phyloP scores from a whole-genome alignment of 2,329 filamentous ascomycete species.

The Drechslera avenae region DNA sequence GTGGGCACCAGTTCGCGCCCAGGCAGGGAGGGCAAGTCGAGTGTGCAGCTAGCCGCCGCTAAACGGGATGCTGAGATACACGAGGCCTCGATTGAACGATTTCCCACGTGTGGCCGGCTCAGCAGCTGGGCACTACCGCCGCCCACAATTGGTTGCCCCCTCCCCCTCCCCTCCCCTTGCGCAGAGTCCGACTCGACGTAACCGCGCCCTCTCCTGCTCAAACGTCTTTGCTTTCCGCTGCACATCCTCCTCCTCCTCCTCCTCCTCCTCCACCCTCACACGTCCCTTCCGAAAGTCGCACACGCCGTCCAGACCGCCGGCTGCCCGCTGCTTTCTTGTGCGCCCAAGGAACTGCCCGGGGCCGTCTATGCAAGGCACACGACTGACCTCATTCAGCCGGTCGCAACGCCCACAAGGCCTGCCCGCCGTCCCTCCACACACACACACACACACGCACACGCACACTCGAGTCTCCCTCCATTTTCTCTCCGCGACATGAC shows the following conservation, averaged over 20 bases:
- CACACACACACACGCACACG: too few species aligned
- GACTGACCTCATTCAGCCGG: conserved; percentile 35
- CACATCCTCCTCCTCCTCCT: too few species aligned
- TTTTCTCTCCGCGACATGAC: conserved; percentile 26
- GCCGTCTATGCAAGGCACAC: conserved; percentile 46
- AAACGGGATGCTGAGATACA: conserved; percentile 43
- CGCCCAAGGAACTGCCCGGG: conserved; percentile 30
- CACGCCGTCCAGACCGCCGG: conserved; percentile 36
- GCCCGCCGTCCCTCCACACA: conserved; percentile 25
- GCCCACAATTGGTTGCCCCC: conserved; percentile 37
- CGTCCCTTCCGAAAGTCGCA: conserved; percentile 33
- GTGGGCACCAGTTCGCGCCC: conserved; percentile 28
- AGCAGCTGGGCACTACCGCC: conserved; percentile 30
- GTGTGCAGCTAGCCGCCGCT: conserved; percentile 46
- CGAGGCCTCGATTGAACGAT: conserved; percentile 48
- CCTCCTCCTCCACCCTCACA: conserved; percentile 25
- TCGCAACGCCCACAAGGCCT: conserved; percentile 7
- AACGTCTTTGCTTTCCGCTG: conserved; percentile 14
- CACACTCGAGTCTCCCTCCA: conserved; percentile 12
- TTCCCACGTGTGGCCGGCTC: conserved; percentile 45
- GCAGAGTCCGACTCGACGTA: conserved; percentile 7
- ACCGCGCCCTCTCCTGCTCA: conserved; percentile 15
- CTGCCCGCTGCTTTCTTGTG: conserved; percentile 32
- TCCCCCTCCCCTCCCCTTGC: conserved; percentile 28
- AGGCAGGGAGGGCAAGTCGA: conserved; percentile 34